Evolutionary conservation across 1,139 yeast species (phyloP).

Genomic region (Yamadazyma siamensis): DNA sequence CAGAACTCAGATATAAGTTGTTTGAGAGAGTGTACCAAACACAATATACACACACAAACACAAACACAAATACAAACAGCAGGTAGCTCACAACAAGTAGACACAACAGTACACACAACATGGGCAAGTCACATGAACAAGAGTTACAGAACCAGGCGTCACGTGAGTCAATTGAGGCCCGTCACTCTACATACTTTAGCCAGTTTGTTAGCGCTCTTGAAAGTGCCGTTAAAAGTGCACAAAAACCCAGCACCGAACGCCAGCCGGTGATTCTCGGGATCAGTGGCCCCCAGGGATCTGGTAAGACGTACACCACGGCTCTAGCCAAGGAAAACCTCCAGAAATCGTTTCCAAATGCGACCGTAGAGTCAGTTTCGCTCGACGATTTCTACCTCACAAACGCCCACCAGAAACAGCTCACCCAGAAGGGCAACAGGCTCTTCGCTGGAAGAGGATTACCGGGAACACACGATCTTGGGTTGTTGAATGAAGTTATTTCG

Average conservation of each 20-base stretch:
- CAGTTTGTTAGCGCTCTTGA: too few species aligned
- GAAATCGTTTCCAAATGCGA: conserved; percentile 32
- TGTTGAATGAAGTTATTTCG: conserved; percentile 11
- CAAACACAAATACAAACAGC: too few species aligned
- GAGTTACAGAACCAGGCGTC: too few species aligned
- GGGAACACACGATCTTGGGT: conserved; percentile 79
- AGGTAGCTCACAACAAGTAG: too few species aligned
- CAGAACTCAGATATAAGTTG: too few species aligned
- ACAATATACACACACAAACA: too few species aligned
- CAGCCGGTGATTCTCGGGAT: conserved; percentile 62
- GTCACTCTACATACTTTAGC: too few species aligned
- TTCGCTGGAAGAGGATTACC: conserved; percentile 85
- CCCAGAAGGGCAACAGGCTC: conserved; percentile 46
- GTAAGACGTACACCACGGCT: conserved; percentile 69
- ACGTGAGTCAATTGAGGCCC: too few species aligned
- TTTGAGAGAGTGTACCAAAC: too few species aligned
- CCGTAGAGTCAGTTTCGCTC: conserved; percentile 61
- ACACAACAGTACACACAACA: too few species aligned
- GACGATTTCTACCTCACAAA: conserved; percentile 84
- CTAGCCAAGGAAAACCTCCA: conserved; percentile 30
- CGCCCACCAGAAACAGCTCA: conserved; percentile 50
- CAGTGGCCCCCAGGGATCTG: conserved; percentile 93
- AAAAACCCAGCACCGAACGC: neutral
- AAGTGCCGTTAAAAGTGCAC: too few species aligned
- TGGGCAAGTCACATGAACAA: too few species aligned